Evolutionary conservation across 2,329 filamentous ascomycete species (phyloP), one percentile per base, ranked within the genome.

Genomic region (Macroventuria anomochaeta): DNA sequence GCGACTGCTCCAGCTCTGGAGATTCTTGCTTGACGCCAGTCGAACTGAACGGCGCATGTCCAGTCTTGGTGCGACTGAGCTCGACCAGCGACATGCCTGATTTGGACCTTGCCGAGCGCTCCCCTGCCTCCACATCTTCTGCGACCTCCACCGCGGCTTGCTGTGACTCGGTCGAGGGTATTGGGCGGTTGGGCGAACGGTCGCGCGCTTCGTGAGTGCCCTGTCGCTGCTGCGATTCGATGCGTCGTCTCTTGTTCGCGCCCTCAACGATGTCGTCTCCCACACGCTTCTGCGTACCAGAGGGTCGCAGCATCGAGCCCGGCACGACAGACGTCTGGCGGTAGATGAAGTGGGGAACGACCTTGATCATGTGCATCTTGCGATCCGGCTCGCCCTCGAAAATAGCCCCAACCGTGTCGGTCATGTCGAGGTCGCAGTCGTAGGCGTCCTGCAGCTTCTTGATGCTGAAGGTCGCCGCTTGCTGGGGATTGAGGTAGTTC

Each of bases 381-480:
- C 52, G 61, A 38, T 72, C 63, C 1, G 53, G 53, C 39, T 71
- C 68, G 43, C 59, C 64, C 33, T 66, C 71, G 46, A 72, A 75
- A 31, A 74, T 71, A 44, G 65, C 61, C 33, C 60, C 55, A 32
- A 76, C 71, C 5, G 69, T 72, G 55, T 76, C 72, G 40, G 63
- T 53, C 25, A 75, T 37, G 56, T 72, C 71, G 17, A 76, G 64
- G 46, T 75, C 73, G 61, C 68, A 73, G 42, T 69, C 70, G 55
- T 68, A 68, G 28, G 58, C 65, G 52, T 73, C 71, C 46, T 73
- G 71, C 7, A 76, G 59, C 51, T 72, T 73, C 53, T 71, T 71
- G 64, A 75, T 71, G 32, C 59, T 63, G 55, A 72, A 75, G 28
- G 55, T 50, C 13, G 65, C 46, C n/a, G 46, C 52, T 25, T 55